phyloP scores from a whole-genome alignment of 495 filamentous ascomycete species.

The Podospora comata region DNA sequence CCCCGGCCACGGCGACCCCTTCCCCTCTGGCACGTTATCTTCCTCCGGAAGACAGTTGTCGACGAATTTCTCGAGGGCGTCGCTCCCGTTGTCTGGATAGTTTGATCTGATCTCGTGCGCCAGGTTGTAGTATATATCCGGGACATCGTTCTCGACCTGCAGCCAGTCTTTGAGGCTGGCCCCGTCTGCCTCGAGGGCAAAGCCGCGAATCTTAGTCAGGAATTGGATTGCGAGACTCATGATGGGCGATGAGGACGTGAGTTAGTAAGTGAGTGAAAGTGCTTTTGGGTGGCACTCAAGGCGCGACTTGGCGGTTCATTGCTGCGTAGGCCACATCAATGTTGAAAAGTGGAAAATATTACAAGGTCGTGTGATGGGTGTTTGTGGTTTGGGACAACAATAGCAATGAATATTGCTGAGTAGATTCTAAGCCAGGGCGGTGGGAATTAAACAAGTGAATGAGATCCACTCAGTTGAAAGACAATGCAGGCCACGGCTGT shows the following conservation, averaged over 20 bases:
- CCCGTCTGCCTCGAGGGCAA: constrained; percentile 39
- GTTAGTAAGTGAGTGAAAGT: not conserved
- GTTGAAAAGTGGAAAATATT: not conserved
- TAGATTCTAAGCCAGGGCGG: not conserved
- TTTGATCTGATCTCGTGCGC: constrained; percentile 58
- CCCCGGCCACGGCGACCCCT: constrained; percentile 64
- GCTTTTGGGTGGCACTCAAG: not conserved
- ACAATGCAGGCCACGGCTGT: not conserved
- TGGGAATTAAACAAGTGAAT: not conserved
- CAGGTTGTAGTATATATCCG: constrained; percentile 64
- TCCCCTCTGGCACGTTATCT: constrained; percentile 45
- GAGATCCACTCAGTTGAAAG: not conserved
- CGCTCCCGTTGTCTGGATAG: constrained; percentile 52
- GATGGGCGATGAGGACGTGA: not conserved
- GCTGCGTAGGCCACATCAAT: not conserved
- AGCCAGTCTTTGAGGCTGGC: constrained; percentile 44
- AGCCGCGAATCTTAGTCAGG: constrained; percentile 39
- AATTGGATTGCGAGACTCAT: constrained; percentile 44
- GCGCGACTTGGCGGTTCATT: not conserved
- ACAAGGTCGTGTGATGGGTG: not conserved
- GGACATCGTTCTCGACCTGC: constrained; percentile 43
- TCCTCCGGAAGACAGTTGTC: constrained; percentile 53
- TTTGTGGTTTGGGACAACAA: not conserved
- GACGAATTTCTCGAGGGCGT: constrained; percentile 59
- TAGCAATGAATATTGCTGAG: not conserved